Evolutionary conservation across 306 rosid species (phyloP), one percentile per base, ranked within the genome.

Genomic region (Canavalia ensiformis): DNA sequence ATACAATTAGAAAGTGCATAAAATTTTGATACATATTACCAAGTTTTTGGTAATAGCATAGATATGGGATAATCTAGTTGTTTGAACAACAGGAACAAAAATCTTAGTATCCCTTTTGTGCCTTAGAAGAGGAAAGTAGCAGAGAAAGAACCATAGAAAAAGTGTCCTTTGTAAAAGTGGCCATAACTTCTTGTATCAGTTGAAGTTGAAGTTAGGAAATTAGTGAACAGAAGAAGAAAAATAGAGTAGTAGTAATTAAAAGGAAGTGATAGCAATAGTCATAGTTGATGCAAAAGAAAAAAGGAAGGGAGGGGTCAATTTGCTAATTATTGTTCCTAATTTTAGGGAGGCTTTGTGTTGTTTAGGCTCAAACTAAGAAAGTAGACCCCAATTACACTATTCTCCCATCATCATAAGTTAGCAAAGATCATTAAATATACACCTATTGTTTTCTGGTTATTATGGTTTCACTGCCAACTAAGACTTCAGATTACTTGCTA

Each of bases 101-200:
- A 88, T 91, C 94, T 6, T 91, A 91, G 84, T 84, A 90, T 74
- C 75, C 86, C 2, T 86, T 92, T 1, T 95, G 97, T 1, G 90
- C 82, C 87, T 89, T 91, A 0, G 97, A 95, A 64, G 84, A 68
- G 1, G 95, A 90, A 1, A 87, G 87, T 29, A 87, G 94, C 1
- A 90, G 89, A 1, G 91, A 84, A 5, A 85, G 68, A 52, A 79
- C 87, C 2, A 84, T 67, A 1, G 92, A 81, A 75, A 93, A 85
- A 50, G 81, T 57, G 39, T 63, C 75, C 66, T 45, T 83, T 52
- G 85, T 49, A 31, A 70, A 85, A 82, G 86, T 58, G 68, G 81
- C 87, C 92, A 90, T 87, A 51, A 72, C 37, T 10, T 13, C 1
- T 45, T 56, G 68, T 28, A 37, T 29, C 50, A 83, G 76, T 44